Evolutionary conservation across 495 filamentous ascomycete species (phyloP).

Genomic region (Usnea hakonensis): DNA sequence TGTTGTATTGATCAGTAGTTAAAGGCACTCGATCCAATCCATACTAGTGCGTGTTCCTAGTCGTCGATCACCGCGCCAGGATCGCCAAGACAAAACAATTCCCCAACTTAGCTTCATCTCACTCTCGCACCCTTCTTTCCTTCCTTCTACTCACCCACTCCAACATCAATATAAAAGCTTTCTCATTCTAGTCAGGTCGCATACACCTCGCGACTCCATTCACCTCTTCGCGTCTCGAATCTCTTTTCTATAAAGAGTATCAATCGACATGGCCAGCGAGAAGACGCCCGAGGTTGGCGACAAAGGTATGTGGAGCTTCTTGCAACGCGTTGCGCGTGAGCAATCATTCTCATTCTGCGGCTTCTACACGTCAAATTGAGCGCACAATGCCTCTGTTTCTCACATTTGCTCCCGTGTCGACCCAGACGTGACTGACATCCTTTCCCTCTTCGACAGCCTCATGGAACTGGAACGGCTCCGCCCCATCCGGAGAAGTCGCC

Average conservation of each 20-base stretch:
- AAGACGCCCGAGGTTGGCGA: constrained; percentile 24
- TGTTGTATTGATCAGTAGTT: no score
- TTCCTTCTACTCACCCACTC: background rate
- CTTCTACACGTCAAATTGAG: background rate
- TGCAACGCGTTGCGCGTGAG: background rate
- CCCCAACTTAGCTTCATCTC: constrained; percentile 8
- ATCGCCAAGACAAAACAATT: constrained; percentile 1
- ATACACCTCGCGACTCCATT: background rate
- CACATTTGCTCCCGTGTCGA: background rate
- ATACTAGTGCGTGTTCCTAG: background rate
- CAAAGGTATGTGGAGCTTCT: constrained; percentile 20
- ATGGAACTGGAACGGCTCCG: constrained; percentile 48
- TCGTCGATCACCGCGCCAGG: constrained; percentile 1
- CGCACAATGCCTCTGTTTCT: background rate
- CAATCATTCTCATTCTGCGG: background rate
- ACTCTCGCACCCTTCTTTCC: background rate
- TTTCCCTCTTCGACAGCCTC: constrained; percentile 35
- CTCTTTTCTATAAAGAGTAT: constrained; percentile 2
- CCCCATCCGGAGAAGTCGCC: constrained; percentile 47
- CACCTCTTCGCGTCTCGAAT: background rate
- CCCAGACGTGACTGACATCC: constrained; percentile 1
- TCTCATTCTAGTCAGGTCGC: background rate
- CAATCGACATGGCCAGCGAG: constrained; percentile 15
- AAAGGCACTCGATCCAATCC: no score
- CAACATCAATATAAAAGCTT: background rate